phyloP scores from a whole-genome alignment of 768 basidiomycete genomes.

The Phallus indusiatus region DNA sequence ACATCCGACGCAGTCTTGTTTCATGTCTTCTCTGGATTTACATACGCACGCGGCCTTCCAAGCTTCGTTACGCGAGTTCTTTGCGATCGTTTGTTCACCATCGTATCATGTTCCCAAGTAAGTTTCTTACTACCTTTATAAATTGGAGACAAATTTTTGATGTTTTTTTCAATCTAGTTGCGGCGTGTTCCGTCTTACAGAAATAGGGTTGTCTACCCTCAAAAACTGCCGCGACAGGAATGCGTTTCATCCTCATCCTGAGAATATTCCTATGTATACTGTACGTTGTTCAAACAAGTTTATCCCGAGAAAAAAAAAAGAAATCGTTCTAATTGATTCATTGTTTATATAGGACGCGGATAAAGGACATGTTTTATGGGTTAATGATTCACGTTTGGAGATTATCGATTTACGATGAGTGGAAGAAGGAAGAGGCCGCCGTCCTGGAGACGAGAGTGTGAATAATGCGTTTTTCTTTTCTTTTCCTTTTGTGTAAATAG shows the following conservation, averaged over 20 bases:
- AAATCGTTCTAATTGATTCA: neutral
- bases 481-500: too few relatives aligned
- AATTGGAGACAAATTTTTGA: neutral
- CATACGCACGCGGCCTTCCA: conserved; percentile 91
- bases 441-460: neutral
- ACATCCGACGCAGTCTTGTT: conserved; percentile 85
- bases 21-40: conserved; percentile 91
- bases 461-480: too few relatives aligned
- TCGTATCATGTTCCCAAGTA: conserved; percentile 68
- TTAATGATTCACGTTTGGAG: conserved; percentile 63
- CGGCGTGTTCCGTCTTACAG: conserved; percentile 84
- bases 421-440: too few relatives aligned
- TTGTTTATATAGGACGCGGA: conserved; percentile 55
- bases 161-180: conserved; percentile 35
- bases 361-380: conserved; percentile 67
- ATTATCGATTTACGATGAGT: conserved; percentile 67
- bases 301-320: too few relatives aligned
- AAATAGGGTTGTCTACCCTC: conserved; percentile 69
- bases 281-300: conserved; percentile 34
- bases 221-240: conserved; percentile 58
- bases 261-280: conserved; percentile 70
- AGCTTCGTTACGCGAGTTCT: conserved; percentile 81
- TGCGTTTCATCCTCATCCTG: conserved; percentile 81
- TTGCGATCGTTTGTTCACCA: conserved; percentile 85
- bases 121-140: conserved; percentile 17